Evolutionary conservation across 805 yeast genomes (phyloP), one percentile per base, ranked within the genome.

Genomic region (Candida jianshihensis): DNA sequence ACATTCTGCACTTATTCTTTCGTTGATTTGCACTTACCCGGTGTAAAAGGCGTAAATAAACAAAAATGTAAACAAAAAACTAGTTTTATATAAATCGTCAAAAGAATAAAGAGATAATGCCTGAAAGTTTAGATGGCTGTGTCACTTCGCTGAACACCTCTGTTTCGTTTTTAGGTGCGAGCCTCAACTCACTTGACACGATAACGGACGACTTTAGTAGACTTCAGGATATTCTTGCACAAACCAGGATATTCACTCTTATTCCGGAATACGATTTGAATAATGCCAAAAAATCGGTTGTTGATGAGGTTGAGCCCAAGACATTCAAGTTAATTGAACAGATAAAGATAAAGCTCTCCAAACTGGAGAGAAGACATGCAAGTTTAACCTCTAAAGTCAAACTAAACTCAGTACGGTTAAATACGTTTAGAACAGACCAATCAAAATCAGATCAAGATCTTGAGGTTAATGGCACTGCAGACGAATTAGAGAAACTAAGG

Each of bases 191-290:
- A 6, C 48, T 71, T 6, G 52, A 51, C 31, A 8, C 49, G 10
- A 56, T 36, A 45, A 57, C 68, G 4, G 53, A 56, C 10, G 75
- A 73, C 41, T 60, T 65, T 14, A 48, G 62, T 2, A 44, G 73
- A 7, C 50, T 70, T 26, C 58, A 56, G 26, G 53, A 50, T 17
- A 64, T 72, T 6, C 55, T 74, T n/a, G 46, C 56, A 15, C 70
- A 74, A 6, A 57, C 59, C 29, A 60, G 68, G 25, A 71, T 72
- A 17, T 74, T 71, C 53, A 74, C 73, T 5, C 51, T 73, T 11
- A 65, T 73, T 0, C 75, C 78, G 0, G 75, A 71, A 42, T 53
- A 56, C 37, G 75, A 72, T 36, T 49, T 73, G 19, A 55, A 50
- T 8, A 60, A 54, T 30, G 72, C 73, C 15, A 64, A 64, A 33